phyloP scores from a whole-genome alignment of 140 eudicot genomes.

The Senecio squalidus region DNA sequence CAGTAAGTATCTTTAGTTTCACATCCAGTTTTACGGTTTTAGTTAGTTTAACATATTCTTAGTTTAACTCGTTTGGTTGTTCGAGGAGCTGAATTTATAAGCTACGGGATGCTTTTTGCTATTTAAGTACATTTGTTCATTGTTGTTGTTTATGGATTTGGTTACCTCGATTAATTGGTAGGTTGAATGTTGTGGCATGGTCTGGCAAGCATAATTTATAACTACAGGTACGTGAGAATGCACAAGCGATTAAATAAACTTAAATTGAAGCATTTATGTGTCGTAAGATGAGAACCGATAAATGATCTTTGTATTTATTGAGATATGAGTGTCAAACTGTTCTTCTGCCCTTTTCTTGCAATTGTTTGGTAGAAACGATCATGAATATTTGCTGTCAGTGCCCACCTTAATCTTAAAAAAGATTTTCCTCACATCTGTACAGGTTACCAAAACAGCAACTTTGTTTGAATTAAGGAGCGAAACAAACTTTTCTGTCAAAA shows the following conservation, averaged over 20 bases:
- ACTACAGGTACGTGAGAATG: conserved; percentile 15
- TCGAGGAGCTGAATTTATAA: conserved; percentile 5
- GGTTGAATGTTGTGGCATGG: conserved; percentile 17
- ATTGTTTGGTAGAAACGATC: conserved; percentile 4
- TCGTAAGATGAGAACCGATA: background rate
- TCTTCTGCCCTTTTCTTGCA: background rate
- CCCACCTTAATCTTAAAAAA: conserved; percentile 6
- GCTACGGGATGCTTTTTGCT: conserved; percentile 6
- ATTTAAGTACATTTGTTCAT: background rate
- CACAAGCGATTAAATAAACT: background rate
- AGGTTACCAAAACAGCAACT: conserved; percentile 19
- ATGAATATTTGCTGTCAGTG: conserved; percentile 2
- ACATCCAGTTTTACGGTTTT: conserved; percentile 15
- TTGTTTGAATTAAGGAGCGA: conserved; percentile 2
- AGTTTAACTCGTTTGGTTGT: too few species aligned
- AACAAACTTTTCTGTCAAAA: conserved; percentile 2
- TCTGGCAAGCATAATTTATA: conserved; percentile 12
- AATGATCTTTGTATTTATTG: background rate
- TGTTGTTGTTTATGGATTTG: background rate
- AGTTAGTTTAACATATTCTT: conserved; percentile 5
- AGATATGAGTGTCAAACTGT: conserved; percentile 3
- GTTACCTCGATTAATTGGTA: conserved; percentile 11
- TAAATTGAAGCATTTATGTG: conserved; percentile 1
- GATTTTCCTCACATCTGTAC: conserved; percentile 13
- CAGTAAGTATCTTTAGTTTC: conserved; percentile 22